Percentiles rank a stretch among this genome's conserved stretches.
These are phyloP conservation scores for Lactifluus hygrophoroides DNA, from an alignment of 768 basidiomycete species.

Conservation along the genomic window DNA sequence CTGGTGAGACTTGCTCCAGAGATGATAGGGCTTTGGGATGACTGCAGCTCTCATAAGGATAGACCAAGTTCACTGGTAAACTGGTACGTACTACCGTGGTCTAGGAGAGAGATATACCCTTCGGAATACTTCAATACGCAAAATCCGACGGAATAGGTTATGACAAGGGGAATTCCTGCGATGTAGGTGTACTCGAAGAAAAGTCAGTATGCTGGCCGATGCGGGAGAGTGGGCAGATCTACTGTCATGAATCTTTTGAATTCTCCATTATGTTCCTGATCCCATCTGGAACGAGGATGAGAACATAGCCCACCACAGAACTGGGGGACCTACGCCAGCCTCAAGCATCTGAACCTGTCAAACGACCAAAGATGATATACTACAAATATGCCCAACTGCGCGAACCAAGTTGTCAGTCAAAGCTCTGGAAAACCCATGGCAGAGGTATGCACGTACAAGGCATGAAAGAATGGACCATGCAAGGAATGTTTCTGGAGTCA, in stretches of 20 bases:
- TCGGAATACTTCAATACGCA: conserved; percentile 63
- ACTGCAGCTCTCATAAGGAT: conserved; percentile 32
- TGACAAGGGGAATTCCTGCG: conserved; percentile 49
- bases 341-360: conserved; percentile 66
- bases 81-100: conserved; percentile 43
- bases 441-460: conserved; percentile 34
- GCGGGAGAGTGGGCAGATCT: conserved; percentile 21
- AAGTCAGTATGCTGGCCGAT: neutral
- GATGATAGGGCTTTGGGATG: conserved; percentile 50
- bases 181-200: conserved; percentile 59
- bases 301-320: neutral
- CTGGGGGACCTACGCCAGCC: conserved; percentile 30
- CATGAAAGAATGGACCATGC: conserved; percentile 51
- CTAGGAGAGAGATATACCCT: conserved; percentile 44
- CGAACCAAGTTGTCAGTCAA: neutral
- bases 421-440: neutral
- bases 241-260: conserved; percentile 86
- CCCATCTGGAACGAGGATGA: conserved; percentile 43
- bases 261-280: conserved; percentile 55
- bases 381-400: conserved; percentile 51
- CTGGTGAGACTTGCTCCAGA: conserved; percentile 43
- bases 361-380: conserved; percentile 71
- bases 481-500: conserved; percentile 50
- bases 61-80: neutral
- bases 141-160: conserved; percentile 52